Evolutionary conservation across 768 basidiomycete genomes (phyloP).

Genomic region (Stropharia rugosoannulata): DNA sequence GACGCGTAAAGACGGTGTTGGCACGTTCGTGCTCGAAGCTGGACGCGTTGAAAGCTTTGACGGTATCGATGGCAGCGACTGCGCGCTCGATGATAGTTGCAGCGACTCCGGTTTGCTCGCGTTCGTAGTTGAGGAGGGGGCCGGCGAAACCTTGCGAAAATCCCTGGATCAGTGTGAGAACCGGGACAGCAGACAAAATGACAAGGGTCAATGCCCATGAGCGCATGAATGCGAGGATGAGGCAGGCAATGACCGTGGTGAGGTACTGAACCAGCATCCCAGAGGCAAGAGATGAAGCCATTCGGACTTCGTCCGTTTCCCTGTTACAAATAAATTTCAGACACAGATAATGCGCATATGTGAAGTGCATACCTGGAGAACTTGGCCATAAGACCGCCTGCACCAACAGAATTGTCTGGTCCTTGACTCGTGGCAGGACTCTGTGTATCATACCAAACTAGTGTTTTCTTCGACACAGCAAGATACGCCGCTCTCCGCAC

Average conservation of each 20-base stretch:
- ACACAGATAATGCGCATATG: not conserved
- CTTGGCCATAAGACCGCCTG: constrained; percentile 91
- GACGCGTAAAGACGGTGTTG: constrained; percentile 42
- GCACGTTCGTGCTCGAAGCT: constrained; percentile 41
- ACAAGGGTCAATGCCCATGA: constrained; percentile 87
- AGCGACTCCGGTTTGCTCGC: constrained; percentile 61
- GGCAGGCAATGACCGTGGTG: constrained; percentile 74
- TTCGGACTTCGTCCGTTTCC: constrained; percentile 92
- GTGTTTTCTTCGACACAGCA: constrained; percentile 67
- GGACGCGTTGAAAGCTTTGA: constrained; percentile 90
- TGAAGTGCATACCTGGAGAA: constrained; percentile 67
- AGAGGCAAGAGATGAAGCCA: constrained; percentile 77
- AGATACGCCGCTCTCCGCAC: constrained; percentile 69
- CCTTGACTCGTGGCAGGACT: constrained; percentile 55
- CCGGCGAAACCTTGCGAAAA: constrained; percentile 69
- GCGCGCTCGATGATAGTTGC: constrained; percentile 82
- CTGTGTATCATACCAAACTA: constrained; percentile 84
- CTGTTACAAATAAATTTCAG: constrained; percentile 37
- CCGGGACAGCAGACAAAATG: constrained; percentile 85
- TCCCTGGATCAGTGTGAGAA: constrained; percentile 74
- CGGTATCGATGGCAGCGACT: constrained; percentile 77
- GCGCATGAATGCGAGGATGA: constrained; percentile 80
- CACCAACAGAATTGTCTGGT: constrained; percentile 56
- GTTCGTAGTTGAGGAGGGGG: constrained; percentile 69
- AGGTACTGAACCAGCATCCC: constrained; percentile 81